Evolutionary conservation across 805 yeast genomes (phyloP), one percentile per base, ranked within the genome.

Genomic region (Saccharomycodes ludwigii): DNA sequence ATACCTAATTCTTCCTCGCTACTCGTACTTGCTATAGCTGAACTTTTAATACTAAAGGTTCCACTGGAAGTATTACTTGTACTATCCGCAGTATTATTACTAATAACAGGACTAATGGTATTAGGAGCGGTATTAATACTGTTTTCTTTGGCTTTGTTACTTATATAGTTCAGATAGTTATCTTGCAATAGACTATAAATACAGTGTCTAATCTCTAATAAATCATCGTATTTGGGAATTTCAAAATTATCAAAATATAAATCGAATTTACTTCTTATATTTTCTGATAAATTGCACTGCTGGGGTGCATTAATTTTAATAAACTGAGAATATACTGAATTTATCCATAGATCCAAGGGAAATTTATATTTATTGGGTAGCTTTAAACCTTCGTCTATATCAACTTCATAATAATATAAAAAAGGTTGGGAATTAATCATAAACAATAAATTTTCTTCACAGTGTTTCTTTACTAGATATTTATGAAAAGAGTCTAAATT

Each of bases 391-490:
- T n/a, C n/a, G n/a, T n/a, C n/a, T n/a, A n/a, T n/a, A n/a, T n/a
- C n/a, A n/a, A n/a, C n/a, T n/a, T n/a, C n/a, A n/a, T n/a, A n/a
- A n/a, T 15, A 10, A 12, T n/a, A 11, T 13, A 42, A 21, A 24
- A 26, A 36, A 10, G 30, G 24, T 21, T 40, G 35, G 4, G 42
- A 33, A 24, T 28, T 31, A 20, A 32, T 30, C 9, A 49, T 41
- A 25, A 54, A 52, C 27, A 41, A 43, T 18, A 50, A 40, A 33
- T 52, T 54, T 40, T 54, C 59, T 11, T 47, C 51, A 35, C 56
- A 52, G 29, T 53, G 57, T 12, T 47, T 38, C 19, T 36, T 35
- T 9, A 30, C 32, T 25, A 51, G 22, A 31, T 44, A 53, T 12
- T 41, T 39, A 16, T 42, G 40, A 25, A 53, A 53, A 13, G 40